phyloP scores from a whole-genome alignment of 106 monocot genomes.

The Dendrobium chrysotoxum region DNA sequence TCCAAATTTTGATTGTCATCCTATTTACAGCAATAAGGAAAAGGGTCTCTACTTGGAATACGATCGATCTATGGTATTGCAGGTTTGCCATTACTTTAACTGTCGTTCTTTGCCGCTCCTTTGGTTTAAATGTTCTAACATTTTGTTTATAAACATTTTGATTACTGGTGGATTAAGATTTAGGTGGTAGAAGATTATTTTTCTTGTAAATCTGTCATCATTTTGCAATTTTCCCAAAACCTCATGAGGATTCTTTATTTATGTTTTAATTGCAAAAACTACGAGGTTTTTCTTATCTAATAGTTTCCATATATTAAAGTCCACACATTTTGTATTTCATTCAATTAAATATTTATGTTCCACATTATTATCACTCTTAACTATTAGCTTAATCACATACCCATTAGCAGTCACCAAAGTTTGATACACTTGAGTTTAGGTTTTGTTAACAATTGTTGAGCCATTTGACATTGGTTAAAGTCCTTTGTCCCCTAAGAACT shows the following conservation, averaged over 20 bases:
- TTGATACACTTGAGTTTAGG: background rate
- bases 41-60: conserved; percentile 91
- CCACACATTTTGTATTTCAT: background rate
- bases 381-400: background rate
- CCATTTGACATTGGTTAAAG: no score
- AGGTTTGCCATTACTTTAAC: conserved; percentile 39
- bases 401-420: background rate
- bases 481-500: no score
- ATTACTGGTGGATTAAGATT: background rate
- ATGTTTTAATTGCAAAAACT: background rate
- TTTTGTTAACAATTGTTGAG: no score
- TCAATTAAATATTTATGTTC: background rate
- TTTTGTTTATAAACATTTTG: background rate
- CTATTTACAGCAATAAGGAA: conserved; percentile 72
- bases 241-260: background rate
- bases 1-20: background rate
- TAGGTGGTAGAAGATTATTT: background rate
- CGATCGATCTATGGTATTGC: conserved; percentile 90
- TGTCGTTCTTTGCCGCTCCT: background rate
- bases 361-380: background rate
- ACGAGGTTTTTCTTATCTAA: background rate
- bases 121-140: background rate
- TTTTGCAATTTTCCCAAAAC: background rate
- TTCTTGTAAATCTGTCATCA: background rate
- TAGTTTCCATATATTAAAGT: background rate